Base-by-base conservation (phyloP, 106 monocot genomes). In the Hemerocallis citrina region DNA sequence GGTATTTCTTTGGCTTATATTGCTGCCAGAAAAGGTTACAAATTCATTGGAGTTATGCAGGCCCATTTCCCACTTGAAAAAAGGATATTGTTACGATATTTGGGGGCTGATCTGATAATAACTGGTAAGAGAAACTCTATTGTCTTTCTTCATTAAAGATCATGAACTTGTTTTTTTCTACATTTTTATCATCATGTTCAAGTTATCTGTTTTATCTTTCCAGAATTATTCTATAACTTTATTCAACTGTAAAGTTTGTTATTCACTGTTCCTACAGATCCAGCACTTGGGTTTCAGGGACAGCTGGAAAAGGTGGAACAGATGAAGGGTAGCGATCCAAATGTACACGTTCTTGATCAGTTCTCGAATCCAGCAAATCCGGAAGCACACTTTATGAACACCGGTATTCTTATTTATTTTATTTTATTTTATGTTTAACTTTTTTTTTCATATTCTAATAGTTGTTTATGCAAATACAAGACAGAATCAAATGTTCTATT, bases 301-400 rank as follows among this genome's bases (percentile, higher is more conserved):
- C 22, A 64, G 33, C 6, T 66, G 41, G 72, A 70, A 0, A 81
- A 46, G 32, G 45, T 77, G n/a, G 72, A 79, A 22, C 56, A 84
- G 61, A 41, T 93, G 42, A 85, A 80, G 48, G 47, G 34, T 24
- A 51, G 69, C 16, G 64, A 61, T 51, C 82, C 88, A 47, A 66
- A 88, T 56, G 59, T 71, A 5, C 36, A 77, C 70, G 75, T 85
- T 54, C 74, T 93, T 45, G 79, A 88, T 59, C 93, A 93, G 68
- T 79, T 82, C 39, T 13, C 58, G n/a, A 88, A 93, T 64, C 70
- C 81, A 31, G 78, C 93, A 59, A 93, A 93, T 66, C 76, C 76
- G 24, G 82, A 93, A 34, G 93, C 93, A 67, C 93, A 93, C 47
- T 85, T 89, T 27, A 68, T 28, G 14, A 62, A 75, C 57, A 92